Conservation (phyloP, 2,329 filamentous ascomycete species). For the Fusarium begoniae region DNA sequence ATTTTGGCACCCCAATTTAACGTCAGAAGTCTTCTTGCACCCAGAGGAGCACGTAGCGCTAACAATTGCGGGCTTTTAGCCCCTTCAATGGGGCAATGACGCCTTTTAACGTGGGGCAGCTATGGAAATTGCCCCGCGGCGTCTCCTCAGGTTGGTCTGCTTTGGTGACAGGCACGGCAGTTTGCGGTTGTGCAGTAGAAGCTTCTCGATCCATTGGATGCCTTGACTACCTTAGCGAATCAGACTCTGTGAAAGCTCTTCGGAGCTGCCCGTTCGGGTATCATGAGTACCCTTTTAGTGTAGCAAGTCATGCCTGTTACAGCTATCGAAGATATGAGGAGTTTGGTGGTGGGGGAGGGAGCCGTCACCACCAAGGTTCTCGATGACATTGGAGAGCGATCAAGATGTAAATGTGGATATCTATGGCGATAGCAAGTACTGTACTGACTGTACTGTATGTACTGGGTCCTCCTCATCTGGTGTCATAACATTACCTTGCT, state of each 20-base stretch:
- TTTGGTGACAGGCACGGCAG: slow-evolving; percentile 11
- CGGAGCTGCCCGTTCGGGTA: slow-evolving; percentile 25
- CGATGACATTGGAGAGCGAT: not conserved
- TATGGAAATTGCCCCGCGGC: slow-evolving; percentile 7
- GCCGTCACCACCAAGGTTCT: slow-evolving; percentile 33
- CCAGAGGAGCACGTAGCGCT: not conserved
- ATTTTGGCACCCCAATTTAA: too few species aligned
- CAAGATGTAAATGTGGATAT: not conserved
- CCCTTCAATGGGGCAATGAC: slow-evolving; percentile 27
- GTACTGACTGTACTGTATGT: not conserved
- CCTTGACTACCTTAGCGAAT: not conserved
- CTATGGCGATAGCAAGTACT: not conserved
- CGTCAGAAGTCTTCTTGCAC: too few species aligned
- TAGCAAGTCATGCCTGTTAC: not conserved
- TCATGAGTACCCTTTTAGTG: slow-evolving; percentile 2
- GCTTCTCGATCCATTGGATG: slow-evolving; percentile 20
- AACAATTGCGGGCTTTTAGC: slow-evolving; percentile 23
- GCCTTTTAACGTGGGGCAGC: slow-evolving; percentile 19
- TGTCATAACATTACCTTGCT: slow-evolving; percentile 3
- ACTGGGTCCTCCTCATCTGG: slow-evolving; percentile 1
- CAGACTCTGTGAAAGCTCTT: not conserved
- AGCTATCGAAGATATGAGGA: slow-evolving; percentile 2
- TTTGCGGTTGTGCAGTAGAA: slow-evolving; percentile 11
- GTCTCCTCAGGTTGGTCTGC: not conserved
- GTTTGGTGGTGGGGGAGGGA: slow-evolving; percentile 2